Percentiles rank a stretch among this genome's conserved stretches.
phyloP scores from a whole-genome alignment of 768 basidiomycete species.

The Epithele typhae region DNA sequence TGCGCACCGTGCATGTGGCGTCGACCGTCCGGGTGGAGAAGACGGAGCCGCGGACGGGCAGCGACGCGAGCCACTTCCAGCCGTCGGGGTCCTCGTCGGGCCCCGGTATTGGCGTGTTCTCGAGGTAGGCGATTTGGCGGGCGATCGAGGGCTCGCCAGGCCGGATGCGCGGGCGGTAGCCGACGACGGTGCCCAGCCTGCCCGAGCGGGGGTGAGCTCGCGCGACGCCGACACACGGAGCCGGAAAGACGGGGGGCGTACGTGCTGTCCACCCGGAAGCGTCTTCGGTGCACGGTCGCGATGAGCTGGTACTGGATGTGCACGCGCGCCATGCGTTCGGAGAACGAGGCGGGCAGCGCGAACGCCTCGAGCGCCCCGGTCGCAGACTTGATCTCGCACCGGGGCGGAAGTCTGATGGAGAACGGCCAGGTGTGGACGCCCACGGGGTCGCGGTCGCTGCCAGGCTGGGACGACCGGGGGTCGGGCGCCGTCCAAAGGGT shows the following conservation, averaged over 20 bases:
- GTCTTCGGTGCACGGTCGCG: slow-evolving; percentile 15
- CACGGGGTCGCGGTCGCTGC: slow-evolving; percentile 6
- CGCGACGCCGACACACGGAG: background rate
- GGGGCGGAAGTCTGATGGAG: slow-evolving; percentile 14
- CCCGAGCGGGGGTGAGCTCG: background rate
- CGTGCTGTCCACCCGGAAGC: slow-evolving; percentile 18
- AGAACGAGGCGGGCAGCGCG: slow-evolving; percentile 20
- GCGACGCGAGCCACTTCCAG: slow-evolving; percentile 18
- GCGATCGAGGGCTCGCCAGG: slow-evolving; percentile 19
- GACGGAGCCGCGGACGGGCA: slow-evolving; percentile 16
- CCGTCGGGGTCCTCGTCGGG: slow-evolving; percentile 25
- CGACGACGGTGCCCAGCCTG: slow-evolving; percentile 18
- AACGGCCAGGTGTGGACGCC: slow-evolving; percentile 19
- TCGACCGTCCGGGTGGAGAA: slow-evolving; percentile 18
- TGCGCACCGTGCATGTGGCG: slow-evolving; percentile 17
- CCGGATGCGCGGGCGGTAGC: slow-evolving; percentile 18
- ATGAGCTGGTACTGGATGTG: slow-evolving; percentile 20
- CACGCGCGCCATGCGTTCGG: slow-evolving; percentile 14
- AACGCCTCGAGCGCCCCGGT: slow-evolving; percentile 1
- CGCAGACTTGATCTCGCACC: slow-evolving; percentile 4
- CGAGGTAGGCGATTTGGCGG: slow-evolving; percentile 22
- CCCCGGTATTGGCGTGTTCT: slow-evolving; percentile 19
- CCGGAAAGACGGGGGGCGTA: slow-evolving; percentile 7
- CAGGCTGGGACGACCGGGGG: background rate
- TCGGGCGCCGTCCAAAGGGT: slow-evolving; percentile 7